Percentiles rank a stretch among this genome's conserved stretches.
Evolutionary conservation across 2,329 filamentous ascomycete genomes (phyloP).

Genomic region (Alternaria arbusti): DNA sequence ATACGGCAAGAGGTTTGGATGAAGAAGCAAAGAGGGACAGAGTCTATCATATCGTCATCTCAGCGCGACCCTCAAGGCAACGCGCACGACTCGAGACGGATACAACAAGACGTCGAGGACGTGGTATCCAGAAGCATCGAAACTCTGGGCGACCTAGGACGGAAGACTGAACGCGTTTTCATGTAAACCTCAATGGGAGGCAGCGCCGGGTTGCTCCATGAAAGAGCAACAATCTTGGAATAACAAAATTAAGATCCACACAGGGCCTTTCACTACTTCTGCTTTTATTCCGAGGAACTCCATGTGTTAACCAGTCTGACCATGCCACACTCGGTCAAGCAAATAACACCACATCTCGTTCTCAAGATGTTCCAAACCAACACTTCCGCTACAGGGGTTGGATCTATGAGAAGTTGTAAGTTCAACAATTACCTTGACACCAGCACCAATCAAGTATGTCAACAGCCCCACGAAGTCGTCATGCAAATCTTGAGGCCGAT

Average conservation of each 20-base stretch:
- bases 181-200: background rate
- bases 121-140: background rate
- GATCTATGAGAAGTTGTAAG: background rate
- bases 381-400: background rate
- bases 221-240: background rate
- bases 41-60: background rate
- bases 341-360: background rate
- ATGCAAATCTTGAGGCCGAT: background rate
- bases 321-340: background rate
- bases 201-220: background rate
- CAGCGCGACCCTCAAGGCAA: background rate
- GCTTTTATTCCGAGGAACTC: background rate
- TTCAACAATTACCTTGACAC: background rate
- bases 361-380: background rate
- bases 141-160: background rate
- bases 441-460: background rate
- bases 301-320: background rate
- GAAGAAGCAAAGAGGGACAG: conserved; percentile 1
- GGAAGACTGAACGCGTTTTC: background rate
- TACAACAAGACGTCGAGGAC: background rate
- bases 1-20: conserved; percentile 44
- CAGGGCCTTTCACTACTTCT: background rate
- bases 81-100: background rate
- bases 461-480: background rate
- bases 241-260: background rate